Percentiles rank a stretch among this genome's conserved stretches.
Evolutionary conservation across 352 stramenopile genomes (phyloP).

Genomic region (Phytophthora cajani): DNA sequence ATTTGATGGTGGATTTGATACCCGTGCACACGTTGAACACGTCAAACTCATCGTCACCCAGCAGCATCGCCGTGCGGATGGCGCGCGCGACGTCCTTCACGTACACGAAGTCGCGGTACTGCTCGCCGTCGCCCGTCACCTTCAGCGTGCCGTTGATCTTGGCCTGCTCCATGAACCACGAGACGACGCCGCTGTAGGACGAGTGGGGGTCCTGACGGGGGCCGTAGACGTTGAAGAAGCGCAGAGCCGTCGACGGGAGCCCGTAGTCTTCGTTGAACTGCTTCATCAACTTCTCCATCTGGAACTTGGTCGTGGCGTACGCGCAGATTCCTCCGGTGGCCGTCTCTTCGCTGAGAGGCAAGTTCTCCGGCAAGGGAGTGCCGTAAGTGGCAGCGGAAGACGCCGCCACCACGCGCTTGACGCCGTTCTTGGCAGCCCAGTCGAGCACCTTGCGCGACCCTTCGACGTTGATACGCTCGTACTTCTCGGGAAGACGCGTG

Average conservation of each 20-base stretch:
- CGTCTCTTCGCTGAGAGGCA: conserved; percentile 75
- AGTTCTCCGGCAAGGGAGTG: conserved; percentile 62
- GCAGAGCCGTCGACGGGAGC: conserved; percentile 77
- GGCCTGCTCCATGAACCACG: conserved; percentile 89
- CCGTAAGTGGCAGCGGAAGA: conserved; percentile 85
- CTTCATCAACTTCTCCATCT: conserved; percentile 85
- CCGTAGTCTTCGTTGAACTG: conserved; percentile 73
- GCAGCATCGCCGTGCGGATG: conserved; percentile 81
- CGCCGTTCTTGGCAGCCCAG: conserved; percentile 73
- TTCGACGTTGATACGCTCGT: conserved; percentile 86
- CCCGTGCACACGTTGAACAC: conserved; percentile 89
- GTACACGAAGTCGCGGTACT: conserved; percentile 89
- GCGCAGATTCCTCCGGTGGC: conserved; percentile 82
- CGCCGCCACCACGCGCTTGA: conserved; percentile 82
- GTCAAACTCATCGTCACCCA: conserved; percentile 72
- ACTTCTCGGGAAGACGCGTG: conserved; percentile 85
- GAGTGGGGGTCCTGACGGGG: conserved; percentile 84
- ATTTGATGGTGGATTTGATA: conserved; percentile 73
- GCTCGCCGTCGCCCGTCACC: conserved; percentile 76
- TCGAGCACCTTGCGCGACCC: conserved; percentile 84
- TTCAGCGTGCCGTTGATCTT: conserved; percentile 85
- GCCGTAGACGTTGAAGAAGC: conserved; percentile 89
- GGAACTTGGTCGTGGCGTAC: conserved; percentile 86
- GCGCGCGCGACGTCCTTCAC: conserved; percentile 86
- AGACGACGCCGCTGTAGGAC: conserved; percentile 85